These are phyloP conservation scores for Inga leiocalycina DNA, from an alignment of 306 rosid species.

Conservation along the genomic window DNA sequence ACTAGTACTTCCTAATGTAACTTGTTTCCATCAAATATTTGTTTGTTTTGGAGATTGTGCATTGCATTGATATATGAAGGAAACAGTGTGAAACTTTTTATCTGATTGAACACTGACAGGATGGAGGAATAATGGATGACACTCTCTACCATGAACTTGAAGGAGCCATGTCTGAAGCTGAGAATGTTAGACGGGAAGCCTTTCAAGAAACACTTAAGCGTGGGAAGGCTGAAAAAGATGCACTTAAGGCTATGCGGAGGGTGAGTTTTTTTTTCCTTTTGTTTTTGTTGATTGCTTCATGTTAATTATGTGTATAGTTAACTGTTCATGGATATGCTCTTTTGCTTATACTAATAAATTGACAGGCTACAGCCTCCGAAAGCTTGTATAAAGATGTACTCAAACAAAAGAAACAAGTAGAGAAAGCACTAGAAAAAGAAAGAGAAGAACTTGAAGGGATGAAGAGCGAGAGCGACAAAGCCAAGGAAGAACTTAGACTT, in stretches of 20 bases:
- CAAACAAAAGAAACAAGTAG: conserved; percentile 60
- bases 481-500: conserved; percentile 62
- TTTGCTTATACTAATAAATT: conserved; percentile 21
- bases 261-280: too few species aligned
- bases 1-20: too few species aligned
- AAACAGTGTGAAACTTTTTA: too few species aligned
- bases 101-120: too few species aligned
- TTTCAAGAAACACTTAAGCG: conserved; percentile 66
- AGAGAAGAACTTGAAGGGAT: conserved; percentile 52
- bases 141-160: conserved; percentile 68
- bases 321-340: not conserved
- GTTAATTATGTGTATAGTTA: conserved; percentile 13
- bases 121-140: conserved; percentile 52
- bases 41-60: too few species aligned
- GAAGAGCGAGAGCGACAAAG: conserved; percentile 51
- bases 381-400: conserved; percentile 56
- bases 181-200: conserved; percentile 65
- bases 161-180: conserved; percentile 67
- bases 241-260: conserved; percentile 69
- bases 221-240: conserved; percentile 84
- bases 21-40: too few species aligned
- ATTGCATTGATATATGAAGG: too few species aligned
- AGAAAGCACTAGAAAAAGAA: conserved; percentile 64
- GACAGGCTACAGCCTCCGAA: conserved; percentile 77
- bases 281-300: conserved; percentile 1